Percentiles rank a stretch among this genome's conserved stretches.
These are phyloP conservation scores for Didymella exigua DNA, from an alignment of 2,329 filamentous ascomycete genomes.

Conservation along the genomic window DNA sequence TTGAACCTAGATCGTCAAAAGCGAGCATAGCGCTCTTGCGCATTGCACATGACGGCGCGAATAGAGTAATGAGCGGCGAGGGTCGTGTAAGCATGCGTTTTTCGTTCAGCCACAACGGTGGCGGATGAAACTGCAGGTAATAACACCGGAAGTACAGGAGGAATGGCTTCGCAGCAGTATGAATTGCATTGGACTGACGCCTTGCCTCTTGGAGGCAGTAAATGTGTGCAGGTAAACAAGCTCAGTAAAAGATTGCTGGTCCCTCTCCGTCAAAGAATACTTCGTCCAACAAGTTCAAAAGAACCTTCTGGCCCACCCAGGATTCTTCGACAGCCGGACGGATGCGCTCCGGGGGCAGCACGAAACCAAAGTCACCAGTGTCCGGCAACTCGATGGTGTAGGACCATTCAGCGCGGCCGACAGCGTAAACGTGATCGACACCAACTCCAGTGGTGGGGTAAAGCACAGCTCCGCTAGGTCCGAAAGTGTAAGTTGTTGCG, in stretches of 20 bases:
- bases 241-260: constrained; percentile 20
- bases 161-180: background rate
- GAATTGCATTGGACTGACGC: background rate
- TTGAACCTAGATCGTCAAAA: too few relatives aligned
- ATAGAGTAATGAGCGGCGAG: background rate
- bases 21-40: too few relatives aligned
- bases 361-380: constrained; percentile 55
- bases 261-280: constrained; percentile 39
- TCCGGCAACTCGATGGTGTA: constrained; percentile 57
- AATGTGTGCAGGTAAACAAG: background rate
- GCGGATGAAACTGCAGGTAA: too few relatives aligned
- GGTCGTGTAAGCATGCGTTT: background rate
- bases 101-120: background rate
- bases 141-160: too few relatives aligned
- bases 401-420: constrained; percentile 49
- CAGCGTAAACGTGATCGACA: constrained; percentile 52
- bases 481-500: constrained; percentile 48
- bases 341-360: constrained; percentile 56
- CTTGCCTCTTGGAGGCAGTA: background rate
- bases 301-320: constrained; percentile 47
- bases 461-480: constrained; percentile 62
- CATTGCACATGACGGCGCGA: too few relatives aligned
- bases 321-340: constrained; percentile 52
- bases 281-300: constrained; percentile 35
- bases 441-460: constrained; percentile 59